Evolutionary conservation across 352 stramenopile genomes (phyloP), one percentile per base, ranked within the genome.

Genomic region (Pythium utonaiense): DNA sequence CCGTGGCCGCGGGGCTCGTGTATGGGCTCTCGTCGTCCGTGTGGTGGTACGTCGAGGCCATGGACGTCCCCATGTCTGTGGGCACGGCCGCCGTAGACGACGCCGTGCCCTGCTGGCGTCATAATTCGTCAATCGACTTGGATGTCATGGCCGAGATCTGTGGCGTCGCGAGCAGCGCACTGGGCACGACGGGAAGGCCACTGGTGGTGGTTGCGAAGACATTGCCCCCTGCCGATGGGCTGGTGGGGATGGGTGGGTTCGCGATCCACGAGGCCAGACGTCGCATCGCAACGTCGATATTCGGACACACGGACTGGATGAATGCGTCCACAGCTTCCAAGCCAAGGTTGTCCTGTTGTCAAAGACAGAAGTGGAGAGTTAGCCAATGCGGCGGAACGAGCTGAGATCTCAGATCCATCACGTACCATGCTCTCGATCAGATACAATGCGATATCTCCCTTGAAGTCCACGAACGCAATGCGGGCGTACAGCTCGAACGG

Each of bases 391-490:
- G 14, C 53, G 22, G 19, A 16, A 12, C 17, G 16, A 33, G 41
- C 17, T 33, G 44, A 27, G 24, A 19, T 59, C 25, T 16, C 14
- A 44, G 6, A 17, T 53, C 8, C 13, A 3, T 36, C 8, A 73
- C 74, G 62, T 70, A 94, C 83, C 82, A 91, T 92, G 64, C 83
- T 93, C 60, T 93, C 83, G 60, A 95, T 91, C 1, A 93, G 60
- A 49, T 95, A 96, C 45, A 96, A 69, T 17, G 87, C 83, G 42
- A 95, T 81, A 24, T 93, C 87, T 52, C 87, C 87, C 60, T 95
- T 93, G 51, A 96, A 96, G 62, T 95, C 87, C 2, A 96, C 87
- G 55, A 92, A 95, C 6, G 87, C 87, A 33, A 96, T 72, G 0
- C 87, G 83, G 24, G 79, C 83, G 50, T 88, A 92, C 31, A 95